Evolutionary conservation across 2,329 filamentous ascomycete species (phyloP), one percentile per base, ranked within the genome.

Genomic region (Thielaviopsis ethacetica): DNA sequence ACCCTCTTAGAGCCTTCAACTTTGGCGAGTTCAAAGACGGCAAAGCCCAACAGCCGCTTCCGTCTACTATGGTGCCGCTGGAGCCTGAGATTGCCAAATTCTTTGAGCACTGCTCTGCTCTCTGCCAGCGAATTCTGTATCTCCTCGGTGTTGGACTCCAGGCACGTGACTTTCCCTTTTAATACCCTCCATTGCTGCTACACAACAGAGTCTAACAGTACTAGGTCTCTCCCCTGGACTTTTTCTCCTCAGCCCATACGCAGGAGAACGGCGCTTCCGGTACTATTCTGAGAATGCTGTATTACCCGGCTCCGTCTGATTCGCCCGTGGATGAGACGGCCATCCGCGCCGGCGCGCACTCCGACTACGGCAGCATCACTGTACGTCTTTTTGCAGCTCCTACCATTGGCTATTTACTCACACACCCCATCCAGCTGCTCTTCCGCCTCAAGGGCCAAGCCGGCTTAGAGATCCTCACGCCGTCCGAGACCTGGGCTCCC

Each of bases 301-400:
- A 83, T 71, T 91, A 89, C 70, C 86, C 85, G 0, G 77, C 81
- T 1, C 72, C 68, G 5, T 68, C 67, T 47, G 55, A 54, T 47
- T 47, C 54, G 34, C 57, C 38, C 19, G 58, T 51, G 7, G 66
- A 70, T 53, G 66, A 70, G 9, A 75, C 74, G 7, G 66, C 68
- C 12, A 81, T 96, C 62, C 84, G 91, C 27, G 91, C 91, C 6
- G 93, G 91, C 60, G 90, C 91, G 0, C 91, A 97, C 70, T 91
- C 86, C 4, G 91, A 96, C 73, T 95, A 95, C 71, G 82, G 82
- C 59, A 81, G 77, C 61, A 71, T 85, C 60, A 85, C 82, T 24
- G 62, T 63, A 62, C 27, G 60, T 24, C 15, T 24, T 5, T 13
- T 17, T 30, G n/a, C n/a, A n/a, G n/a, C n/a, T n/a, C n/a, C n/a